Percentiles rank a stretch among this genome's conserved stretches.
Evolutionary conservation across 306 rosid species (phyloP).

Genomic region (Cicer yamashitae): DNA sequence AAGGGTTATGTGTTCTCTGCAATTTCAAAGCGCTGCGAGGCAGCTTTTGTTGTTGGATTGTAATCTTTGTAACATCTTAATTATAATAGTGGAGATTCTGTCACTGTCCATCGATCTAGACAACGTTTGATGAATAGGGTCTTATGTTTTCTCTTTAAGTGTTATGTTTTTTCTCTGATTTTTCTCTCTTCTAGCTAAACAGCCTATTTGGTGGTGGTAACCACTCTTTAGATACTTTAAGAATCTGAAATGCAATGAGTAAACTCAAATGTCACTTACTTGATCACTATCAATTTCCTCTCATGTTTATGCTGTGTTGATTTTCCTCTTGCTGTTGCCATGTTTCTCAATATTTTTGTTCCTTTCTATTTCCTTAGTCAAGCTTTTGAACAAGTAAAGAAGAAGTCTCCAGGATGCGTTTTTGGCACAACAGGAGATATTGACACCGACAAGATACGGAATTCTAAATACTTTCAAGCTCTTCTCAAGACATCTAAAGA

Average conservation of each 20-base stretch:
- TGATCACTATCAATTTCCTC: not conserved
- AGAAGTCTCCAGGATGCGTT: conserved; percentile 61
- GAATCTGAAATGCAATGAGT: not conserved
- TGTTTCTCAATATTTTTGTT: conserved; percentile 30
- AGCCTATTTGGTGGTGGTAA: not conserved
- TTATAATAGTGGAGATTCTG: conserved; percentile 8
- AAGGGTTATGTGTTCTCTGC: not conserved
- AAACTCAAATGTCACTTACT: not conserved
- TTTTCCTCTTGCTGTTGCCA: conserved; percentile 1
- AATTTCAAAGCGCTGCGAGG: too few species aligned
- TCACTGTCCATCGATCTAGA: not conserved
- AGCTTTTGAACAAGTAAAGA: conserved; percentile 87
- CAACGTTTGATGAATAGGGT: not conserved
- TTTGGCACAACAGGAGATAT: conserved; percentile 65
- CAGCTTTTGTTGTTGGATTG: not conserved
- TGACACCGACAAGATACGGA: conserved; percentile 73
- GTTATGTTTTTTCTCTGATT: not conserved
- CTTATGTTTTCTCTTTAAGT: not conserved
- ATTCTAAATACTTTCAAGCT: conserved; percentile 76
- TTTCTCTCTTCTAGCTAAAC: not conserved
- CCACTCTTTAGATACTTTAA: not conserved
- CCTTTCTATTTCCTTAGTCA: conserved; percentile 48
- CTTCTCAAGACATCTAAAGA: conserved; percentile 59
- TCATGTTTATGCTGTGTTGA: not conserved
- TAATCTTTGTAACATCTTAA: not conserved